A percentile compares a stretch with the other conserved stretches of the same genome.
Conservation (phyloP, 768 basidiomycete genomes). For the Lactarius deliciosus region DNA sequence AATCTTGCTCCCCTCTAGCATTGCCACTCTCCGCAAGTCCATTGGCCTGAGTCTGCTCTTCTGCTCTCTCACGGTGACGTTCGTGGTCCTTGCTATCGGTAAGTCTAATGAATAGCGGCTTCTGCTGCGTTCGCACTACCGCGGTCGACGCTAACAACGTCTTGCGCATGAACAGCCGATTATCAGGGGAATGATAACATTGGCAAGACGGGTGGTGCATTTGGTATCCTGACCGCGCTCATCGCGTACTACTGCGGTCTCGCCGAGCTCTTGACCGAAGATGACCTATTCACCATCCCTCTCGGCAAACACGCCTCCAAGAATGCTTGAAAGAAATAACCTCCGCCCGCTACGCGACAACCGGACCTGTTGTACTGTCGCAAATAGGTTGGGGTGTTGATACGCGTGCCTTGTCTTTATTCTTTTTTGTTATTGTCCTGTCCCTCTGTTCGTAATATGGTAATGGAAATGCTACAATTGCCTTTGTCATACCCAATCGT, state of each 20-base stretch:
- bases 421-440: not conserved
- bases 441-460: not conserved
- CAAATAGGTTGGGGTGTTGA: not conserved
- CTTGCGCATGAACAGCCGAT: not conserved
- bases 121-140: not conserved
- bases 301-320: conserved; percentile 34
- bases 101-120: conserved; percentile 31
- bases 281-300: conserved; percentile 43
- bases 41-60: conserved; percentile 51
- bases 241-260: conserved; percentile 51
- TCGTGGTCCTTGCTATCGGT: conserved; percentile 47
- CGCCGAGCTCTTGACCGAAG: conserved; percentile 42
- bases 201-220: conserved; percentile 43
- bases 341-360: not conserved
- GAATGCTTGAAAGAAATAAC: not conserved
- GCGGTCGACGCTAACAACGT: not conserved
- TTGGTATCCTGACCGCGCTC: conserved; percentile 47
- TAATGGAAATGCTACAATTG: not conserved
- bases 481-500: not conserved
- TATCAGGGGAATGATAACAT: conserved; percentile 25
- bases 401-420: not conserved
- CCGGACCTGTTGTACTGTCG: not conserved
- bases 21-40: conserved; percentile 52
- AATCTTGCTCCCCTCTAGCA: conserved; percentile 32
- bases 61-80: conserved; percentile 54